phyloP scores from a whole-genome alignment of 345 rosid species.

The Euclidium syriacum region DNA sequence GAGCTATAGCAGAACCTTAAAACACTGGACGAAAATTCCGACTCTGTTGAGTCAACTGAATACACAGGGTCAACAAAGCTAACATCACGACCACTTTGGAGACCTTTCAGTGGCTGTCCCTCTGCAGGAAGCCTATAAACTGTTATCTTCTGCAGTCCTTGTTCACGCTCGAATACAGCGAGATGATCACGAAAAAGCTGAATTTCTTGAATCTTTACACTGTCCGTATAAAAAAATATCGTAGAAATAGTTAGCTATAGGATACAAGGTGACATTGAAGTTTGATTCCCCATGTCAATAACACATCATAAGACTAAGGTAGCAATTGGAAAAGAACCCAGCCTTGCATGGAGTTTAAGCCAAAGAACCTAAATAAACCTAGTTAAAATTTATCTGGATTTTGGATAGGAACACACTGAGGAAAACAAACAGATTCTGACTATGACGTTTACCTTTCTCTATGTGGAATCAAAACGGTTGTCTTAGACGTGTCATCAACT shows the following conservation, averaged over 20 bases:
- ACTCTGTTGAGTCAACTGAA: constrained; percentile 45
- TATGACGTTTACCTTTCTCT: constrained; percentile 55
- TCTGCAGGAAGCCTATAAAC: constrained; percentile 60
- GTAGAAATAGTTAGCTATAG: constrained; percentile 5
- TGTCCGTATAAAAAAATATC: constrained; percentile 29
- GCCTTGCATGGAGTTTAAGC: not conserved
- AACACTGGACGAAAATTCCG: constrained; percentile 58
- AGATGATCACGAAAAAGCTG: constrained; percentile 77
- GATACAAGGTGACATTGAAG: not conserved
- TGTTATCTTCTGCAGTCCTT: constrained; percentile 64
- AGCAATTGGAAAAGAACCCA: not conserved
- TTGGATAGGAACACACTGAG: not conserved
- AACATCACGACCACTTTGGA: constrained; percentile 52
- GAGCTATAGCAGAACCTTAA: constrained; percentile 81
- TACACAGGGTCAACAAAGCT: constrained; percentile 75
- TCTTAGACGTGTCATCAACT: constrained; percentile 51
- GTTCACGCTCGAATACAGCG: constrained; percentile 73
- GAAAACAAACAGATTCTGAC: not conserved
- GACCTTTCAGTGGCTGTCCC: constrained; percentile 61
- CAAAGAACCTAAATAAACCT: not conserved
- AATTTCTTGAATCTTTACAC: constrained; percentile 72
- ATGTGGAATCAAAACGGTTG: constrained; percentile 68
- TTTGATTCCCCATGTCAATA: not conserved
- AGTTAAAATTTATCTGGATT: not conserved
- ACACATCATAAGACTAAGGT: not conserved